Percentiles rank a stretch among this genome's conserved stretches.
Conservation (phyloP, 768 basidiomycete species). For the Termitomyces bulborhizus region DNA sequence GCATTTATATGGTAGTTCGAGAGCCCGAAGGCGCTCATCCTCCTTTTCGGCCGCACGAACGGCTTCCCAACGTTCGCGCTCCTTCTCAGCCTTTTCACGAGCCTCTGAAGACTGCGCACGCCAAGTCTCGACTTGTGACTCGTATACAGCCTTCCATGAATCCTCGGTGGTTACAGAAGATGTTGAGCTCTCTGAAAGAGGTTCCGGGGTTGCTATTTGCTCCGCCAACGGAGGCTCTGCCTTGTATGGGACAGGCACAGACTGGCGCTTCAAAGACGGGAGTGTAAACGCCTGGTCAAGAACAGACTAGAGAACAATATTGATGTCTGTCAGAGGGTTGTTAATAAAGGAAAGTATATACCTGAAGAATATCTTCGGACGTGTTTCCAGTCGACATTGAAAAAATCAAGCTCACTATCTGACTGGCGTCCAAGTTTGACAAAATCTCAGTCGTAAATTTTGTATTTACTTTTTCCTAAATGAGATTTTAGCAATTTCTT, state of each 20-base stretch:
- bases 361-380: slow-evolving; percentile 19
- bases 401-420: not conserved
- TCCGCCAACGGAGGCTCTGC: slow-evolving; percentile 1
- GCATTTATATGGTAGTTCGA: slow-evolving; percentile 5
- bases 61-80: slow-evolving; percentile 67
- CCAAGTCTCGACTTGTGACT: slow-evolving; percentile 65
- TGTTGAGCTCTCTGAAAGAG: slow-evolving; percentile 5
- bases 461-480: too few species aligned
- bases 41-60: slow-evolving; percentile 52
- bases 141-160: slow-evolving; percentile 63
- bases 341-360: not conserved
- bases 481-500: too few species aligned
- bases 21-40: slow-evolving; percentile 31
- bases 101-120: slow-evolving; percentile 65
- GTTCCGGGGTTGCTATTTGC: slow-evolving; percentile 3
- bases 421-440: not conserved
- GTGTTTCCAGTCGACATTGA: slow-evolving; percentile 7
- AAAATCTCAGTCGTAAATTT: too few species aligned
- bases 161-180: slow-evolving; percentile 28
- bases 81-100: slow-evolving; percentile 68
- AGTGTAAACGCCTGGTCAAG: slow-evolving; percentile 26
- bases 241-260: slow-evolving; percentile 3
- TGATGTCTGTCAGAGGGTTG: not conserved
- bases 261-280: slow-evolving; percentile 22
- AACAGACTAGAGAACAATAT: slow-evolving; percentile 16